These are phyloP conservation scores for Anethum foeniculum DNA, from an alignment of 140 eudicot species.

Conservation along the genomic window DNA sequence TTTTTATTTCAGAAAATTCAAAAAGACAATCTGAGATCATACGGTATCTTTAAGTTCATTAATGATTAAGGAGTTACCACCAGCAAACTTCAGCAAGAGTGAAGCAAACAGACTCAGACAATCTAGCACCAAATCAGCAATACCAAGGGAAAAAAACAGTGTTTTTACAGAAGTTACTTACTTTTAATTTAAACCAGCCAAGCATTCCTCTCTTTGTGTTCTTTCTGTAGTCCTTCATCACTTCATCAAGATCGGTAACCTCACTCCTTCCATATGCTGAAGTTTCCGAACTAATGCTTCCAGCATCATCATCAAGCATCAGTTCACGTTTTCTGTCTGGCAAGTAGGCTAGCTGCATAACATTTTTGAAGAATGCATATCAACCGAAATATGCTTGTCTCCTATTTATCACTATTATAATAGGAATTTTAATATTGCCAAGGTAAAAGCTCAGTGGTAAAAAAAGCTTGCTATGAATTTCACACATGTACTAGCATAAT, in stretches of 20 bases:
- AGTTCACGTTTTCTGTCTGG: constrained; percentile 73
- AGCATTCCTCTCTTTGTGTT: constrained; percentile 70
- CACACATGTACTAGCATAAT: background rate
- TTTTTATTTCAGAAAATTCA: background rate
- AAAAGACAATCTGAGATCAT: background rate
- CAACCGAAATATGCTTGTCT: background rate
- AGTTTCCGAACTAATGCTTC: constrained; percentile 57
- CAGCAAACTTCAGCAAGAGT: background rate
- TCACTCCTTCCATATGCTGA: constrained; percentile 39
- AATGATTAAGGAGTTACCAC: background rate
- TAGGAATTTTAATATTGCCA: background rate
- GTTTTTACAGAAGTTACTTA: constrained; percentile 12
- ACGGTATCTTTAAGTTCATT: background rate
- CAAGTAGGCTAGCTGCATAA: constrained; percentile 65
- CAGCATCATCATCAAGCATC: constrained; percentile 60
- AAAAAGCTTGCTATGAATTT: background rate
- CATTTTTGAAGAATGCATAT: background rate
- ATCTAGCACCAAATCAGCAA: background rate
- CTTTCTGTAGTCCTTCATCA: constrained; percentile 60
- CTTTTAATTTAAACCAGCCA: constrained; percentile 80
- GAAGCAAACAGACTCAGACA: background rate
- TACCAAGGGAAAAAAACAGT: background rate
- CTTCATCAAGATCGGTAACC: constrained; percentile 49
- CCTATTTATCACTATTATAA: background rate
- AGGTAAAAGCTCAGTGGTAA: background rate